Evolutionary conservation across 352 stramenopile genomes (phyloP).

Genomic region (Phytophthora multivora): DNA sequence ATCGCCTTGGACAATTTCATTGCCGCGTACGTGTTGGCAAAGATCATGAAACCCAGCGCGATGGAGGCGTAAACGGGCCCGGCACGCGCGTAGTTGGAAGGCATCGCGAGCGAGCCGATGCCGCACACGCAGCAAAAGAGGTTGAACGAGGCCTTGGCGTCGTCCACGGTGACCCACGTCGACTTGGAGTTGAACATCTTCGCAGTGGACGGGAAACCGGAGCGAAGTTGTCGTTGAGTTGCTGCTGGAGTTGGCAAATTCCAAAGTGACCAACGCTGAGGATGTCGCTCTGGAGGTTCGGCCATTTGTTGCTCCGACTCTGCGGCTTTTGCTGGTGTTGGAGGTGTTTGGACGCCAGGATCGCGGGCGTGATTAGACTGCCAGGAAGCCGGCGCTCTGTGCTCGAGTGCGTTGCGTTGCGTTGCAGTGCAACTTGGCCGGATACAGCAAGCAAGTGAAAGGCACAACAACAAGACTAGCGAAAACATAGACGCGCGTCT

Average conservation of each 20-base stretch:
- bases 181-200: slow-evolving; percentile 22
- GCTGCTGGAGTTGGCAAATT: slow-evolving; percentile 14
- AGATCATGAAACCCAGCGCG: slow-evolving; percentile 29
- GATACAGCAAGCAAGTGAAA: slow-evolving; percentile 5
- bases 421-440: slow-evolving; percentile 8
- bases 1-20: slow-evolving; percentile 31
- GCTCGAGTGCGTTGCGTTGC: slow-evolving; percentile 8
- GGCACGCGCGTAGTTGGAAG: slow-evolving; percentile 27
- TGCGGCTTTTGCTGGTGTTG: slow-evolving; percentile 26
- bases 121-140: slow-evolving; percentile 33
- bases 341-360: slow-evolving; percentile 20
- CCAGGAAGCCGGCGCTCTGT: slow-evolving; percentile 1
- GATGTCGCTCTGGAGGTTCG: not conserved
- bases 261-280: slow-evolving; percentile 16
- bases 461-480: slow-evolving; percentile 28
- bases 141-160: slow-evolving; percentile 32
- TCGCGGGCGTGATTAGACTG: slow-evolving; percentile 16
- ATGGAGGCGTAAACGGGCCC: slow-evolving; percentile 23
- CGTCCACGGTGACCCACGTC: slow-evolving; percentile 22
- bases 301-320: slow-evolving; percentile 15
- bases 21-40: slow-evolving; percentile 28
- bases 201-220: slow-evolving; percentile 2
- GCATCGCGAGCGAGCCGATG: slow-evolving; percentile 28
- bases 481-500: slow-evolving; percentile 25
- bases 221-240: slow-evolving; percentile 10